Conservation (phyloP, 2,329 filamentous ascomycete genomes). For the Trichoderma citrinoviride region DNA sequence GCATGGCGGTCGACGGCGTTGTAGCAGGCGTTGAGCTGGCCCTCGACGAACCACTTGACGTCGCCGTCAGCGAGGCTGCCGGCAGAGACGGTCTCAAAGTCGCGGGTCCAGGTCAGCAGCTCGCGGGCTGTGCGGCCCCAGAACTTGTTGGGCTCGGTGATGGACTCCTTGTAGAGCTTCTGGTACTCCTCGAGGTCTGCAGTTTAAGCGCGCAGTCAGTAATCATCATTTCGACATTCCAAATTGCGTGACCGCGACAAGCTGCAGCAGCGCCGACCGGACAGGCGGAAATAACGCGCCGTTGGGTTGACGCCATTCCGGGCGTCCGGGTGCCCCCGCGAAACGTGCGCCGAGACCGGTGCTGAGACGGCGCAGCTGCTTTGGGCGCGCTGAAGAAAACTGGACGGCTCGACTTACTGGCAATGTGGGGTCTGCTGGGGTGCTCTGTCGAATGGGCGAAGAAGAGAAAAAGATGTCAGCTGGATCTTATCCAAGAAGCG, state of each 20-base stretch:
- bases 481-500: not conserved
- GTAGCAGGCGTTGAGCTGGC: slow-evolving; percentile 90
- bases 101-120: slow-evolving; percentile 82
- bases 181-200: slow-evolving; percentile 65
- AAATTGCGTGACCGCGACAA: not conserved
- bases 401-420: slow-evolving; percentile 47
- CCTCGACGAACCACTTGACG: slow-evolving; percentile 92
- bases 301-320: slow-evolving; percentile 13
- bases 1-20: slow-evolving; percentile 97
- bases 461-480: slow-evolving; percentile 22
- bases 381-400: slow-evolving; percentile 17
- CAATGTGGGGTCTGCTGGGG: slow-evolving; percentile 65
- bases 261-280: slow-evolving; percentile 13
- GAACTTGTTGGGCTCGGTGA: slow-evolving; percentile 83
- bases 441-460: slow-evolving; percentile 51
- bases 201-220: slow-evolving; percentile 21
- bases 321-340: slow-evolving; percentile 13
- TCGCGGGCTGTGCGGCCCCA: slow-evolving; percentile 86
- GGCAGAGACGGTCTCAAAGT: slow-evolving; percentile 84
- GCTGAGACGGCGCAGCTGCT: not conserved
- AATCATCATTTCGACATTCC: not conserved
- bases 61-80: slow-evolving; percentile 79
- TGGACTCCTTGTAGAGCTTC: slow-evolving; percentile 75
- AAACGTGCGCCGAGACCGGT: slow-evolving; percentile 19
- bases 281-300: slow-evolving; percentile 15